A percentile compares a stretch with the other conserved stretches of the same genome.
Evolutionary conservation across 2,329 filamentous ascomycete genomes (phyloP).

Genomic region (Colletotrichum caudatum): DNA sequence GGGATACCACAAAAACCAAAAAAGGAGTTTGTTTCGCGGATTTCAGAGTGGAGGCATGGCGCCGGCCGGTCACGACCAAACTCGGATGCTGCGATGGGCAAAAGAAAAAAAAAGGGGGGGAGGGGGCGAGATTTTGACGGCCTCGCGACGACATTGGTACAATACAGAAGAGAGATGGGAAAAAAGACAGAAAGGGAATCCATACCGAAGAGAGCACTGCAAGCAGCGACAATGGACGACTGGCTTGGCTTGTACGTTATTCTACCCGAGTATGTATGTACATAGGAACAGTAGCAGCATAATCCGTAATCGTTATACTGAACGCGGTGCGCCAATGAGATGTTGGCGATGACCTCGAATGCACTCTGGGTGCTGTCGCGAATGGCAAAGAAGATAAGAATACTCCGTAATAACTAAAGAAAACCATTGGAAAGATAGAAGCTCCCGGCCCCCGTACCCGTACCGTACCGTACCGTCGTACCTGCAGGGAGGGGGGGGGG

Average conservation of each 20-base stretch:
- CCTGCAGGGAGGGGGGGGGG: conserved; percentile 41
- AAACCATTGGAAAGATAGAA: neutral
- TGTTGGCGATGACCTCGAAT: neutral
- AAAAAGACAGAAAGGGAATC: neutral
- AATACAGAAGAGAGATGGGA: neutral
- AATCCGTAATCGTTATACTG: conserved; percentile 27
- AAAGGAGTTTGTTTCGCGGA: conserved; percentile 18
- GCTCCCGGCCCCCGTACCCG: neutral
- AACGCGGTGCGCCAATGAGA: neutral
- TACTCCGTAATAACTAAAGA: no score
- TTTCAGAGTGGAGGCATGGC: conserved; percentile 13
- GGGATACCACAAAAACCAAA: conserved; percentile 37
- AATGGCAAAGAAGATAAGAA: neutral
- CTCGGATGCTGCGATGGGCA: conserved; percentile 22
- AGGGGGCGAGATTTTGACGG: conserved; percentile 4
- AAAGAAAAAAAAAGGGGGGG: conserved; percentile 4
- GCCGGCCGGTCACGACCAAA: conserved; percentile 19
- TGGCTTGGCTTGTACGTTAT: conserved; percentile 35
- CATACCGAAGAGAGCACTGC: conserved; percentile 3
- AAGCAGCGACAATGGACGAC: conserved; percentile 26
- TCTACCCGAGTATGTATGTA: neutral
- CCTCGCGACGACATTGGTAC: neutral
- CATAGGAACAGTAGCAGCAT: conserved; percentile 17
- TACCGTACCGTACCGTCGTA: conserved; percentile 19
- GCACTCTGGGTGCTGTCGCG: neutral